Base-by-base conservation (phyloP, 768 basidiomycete genomes). In the Gymnopilus junonius region DNA sequence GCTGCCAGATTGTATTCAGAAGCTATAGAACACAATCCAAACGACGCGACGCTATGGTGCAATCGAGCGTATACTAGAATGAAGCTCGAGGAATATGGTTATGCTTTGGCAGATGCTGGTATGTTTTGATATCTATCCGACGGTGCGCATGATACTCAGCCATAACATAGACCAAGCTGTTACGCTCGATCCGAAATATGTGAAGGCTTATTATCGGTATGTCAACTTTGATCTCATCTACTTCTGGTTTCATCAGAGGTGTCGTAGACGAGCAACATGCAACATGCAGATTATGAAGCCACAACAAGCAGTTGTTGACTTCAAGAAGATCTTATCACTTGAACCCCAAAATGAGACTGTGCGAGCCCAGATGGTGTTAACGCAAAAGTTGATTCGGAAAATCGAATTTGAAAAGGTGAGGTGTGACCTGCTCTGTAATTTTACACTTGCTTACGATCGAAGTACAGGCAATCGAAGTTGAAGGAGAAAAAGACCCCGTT, bases 21-120 rank as follows among this genome's bases (percentile, higher is more conserved):
- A 37, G 94, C 97, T 2, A 92, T 99, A 67, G 88, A 91, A 66
- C 85, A 89, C 72, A 95, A 99, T 73, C 95, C 95, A 0, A 80
- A 82, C 59, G 97, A 98, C 69, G 79, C 95, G 56, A 95, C 94
- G 14, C 76, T 97, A 56, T 99, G 93, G 92, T 95, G 92, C 73
- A 99, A 99, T 77, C 86, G 97, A 37, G 95, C 97, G 2, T 93
- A 94, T 76, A 85, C 93, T 14, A 86, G 97, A 55, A 94, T 96
- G 76, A 97, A 93, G 78, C 77, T 99, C 59, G 92, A 99, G 75
- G 84, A 99, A 77, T 91, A 92, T 70, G 97, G 97, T 3, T 95
- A 95, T 71, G 97, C 95, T 15, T 84, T 97, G 27, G 79, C 81
- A 29, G 97, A 98, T 80, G 88, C 94, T 42, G 87, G 95, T 95